Base-by-base conservation (phyloP, 345 rosid species). In the Raphanus sativus region DNA sequence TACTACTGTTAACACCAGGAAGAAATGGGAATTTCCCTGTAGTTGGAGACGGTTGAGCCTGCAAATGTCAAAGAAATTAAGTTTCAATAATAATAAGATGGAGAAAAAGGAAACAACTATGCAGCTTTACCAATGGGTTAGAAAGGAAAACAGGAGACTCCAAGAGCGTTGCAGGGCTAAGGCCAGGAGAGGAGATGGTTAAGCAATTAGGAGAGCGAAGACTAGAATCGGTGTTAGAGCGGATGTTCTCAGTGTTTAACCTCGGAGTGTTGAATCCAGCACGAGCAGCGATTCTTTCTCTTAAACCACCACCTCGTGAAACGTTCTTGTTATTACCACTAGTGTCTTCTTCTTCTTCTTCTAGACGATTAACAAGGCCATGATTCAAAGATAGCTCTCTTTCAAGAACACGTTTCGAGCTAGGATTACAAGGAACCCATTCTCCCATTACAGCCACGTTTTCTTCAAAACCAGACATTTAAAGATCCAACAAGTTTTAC, bases 11-110 rank as follows among this genome's bases (percentile, higher is more conserved):
- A 13, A 69, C 76, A 80, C 85, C 83, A 1, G 91, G 86, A 52
- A 89, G 38, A 77, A 91, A 91, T 8, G 90, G 80, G 71, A 92
- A 88, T 36, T 87, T 90, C 69, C 97, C 97, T 2, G 97, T 92
- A 29, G 98, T 94, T 3, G 98, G 97, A 77, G 97, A 94, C 16
- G 90, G 92, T 77, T 92, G 96, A 71, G 87, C 98, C 99, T 95
- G 88, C 74, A 73, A 65, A n/a, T n/a, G n/a, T n/a, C n/a, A n/a
- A n/a, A n/a, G n/a, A 8, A 34, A 38, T 34, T 28, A 24, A 33
- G 5, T 3, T 65, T 3, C 32, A 25, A 21, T 21, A 21, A 21
- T 0, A 12, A 55, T 13, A 56, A n/a, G 24, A 71, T 78, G 15
- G 2, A 45, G 54, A 30, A 17, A 13, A 75, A 56, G 36, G 63